A percentile compares a stretch with the other conserved stretches of the same genome.
These are phyloP conservation scores for Colletotrichum sp. DNA, from an alignment of 2,329 filamentous ascomycete species.

Conservation along the genomic window DNA sequence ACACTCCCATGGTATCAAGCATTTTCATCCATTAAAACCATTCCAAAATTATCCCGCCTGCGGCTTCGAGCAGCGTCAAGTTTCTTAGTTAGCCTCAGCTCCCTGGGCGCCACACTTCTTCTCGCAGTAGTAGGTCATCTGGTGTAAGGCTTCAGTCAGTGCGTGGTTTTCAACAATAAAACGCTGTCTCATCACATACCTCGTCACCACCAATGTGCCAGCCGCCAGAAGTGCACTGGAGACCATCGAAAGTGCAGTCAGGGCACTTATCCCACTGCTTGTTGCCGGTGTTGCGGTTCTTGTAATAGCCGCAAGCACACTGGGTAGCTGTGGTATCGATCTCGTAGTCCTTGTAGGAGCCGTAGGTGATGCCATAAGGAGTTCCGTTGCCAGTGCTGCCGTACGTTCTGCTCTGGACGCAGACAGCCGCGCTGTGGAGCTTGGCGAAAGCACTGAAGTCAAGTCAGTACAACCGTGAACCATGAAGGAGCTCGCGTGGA, in stretches of 20 bases:
- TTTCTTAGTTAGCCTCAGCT: constrained; percentile 14
- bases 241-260: constrained; percentile 18
- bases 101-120: constrained; percentile 22
- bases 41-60: not conserved
- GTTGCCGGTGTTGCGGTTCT: constrained; percentile 21
- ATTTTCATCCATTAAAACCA: not conserved
- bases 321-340: constrained; percentile 3
- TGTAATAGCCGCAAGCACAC: constrained; percentile 20
- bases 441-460: not conserved
- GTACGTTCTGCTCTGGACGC: not conserved
- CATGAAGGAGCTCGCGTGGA: not conserved
- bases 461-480: not conserved
- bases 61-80: not conserved
- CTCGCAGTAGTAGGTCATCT: constrained; percentile 23
- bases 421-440: constrained; percentile 5
- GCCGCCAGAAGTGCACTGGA: constrained; percentile 11
- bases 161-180: not conserved
- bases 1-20: not conserved
- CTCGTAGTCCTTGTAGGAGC: constrained; percentile 6
- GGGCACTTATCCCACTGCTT: constrained; percentile 23
- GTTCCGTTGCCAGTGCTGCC: constrained; percentile 7
- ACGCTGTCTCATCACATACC: not conserved
- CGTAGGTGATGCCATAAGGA: constrained; percentile 1
- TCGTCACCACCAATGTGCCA: constrained; percentile 23
- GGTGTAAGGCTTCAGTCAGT: not conserved